Conservation (phyloP, 306 rosid species). For the Cucumis cinereus region DNA sequence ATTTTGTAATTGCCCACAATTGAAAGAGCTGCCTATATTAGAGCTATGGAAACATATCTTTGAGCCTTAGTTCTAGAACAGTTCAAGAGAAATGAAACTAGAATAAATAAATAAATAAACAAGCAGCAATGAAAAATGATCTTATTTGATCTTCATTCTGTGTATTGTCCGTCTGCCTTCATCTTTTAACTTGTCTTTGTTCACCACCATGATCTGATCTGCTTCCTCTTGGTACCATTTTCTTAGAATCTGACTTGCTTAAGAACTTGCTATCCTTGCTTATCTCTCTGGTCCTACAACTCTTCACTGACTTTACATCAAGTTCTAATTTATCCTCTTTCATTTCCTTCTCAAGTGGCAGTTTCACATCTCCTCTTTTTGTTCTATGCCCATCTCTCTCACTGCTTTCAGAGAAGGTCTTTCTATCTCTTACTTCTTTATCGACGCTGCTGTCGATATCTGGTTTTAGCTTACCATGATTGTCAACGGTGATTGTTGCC, state of each 20-base stretch:
- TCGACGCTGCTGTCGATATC: constrained; percentile 29
- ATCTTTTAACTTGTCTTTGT: constrained; percentile 39
- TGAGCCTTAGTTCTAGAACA: neutral
- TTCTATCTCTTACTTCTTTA: constrained; percentile 30
- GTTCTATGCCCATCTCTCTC: constrained; percentile 31
- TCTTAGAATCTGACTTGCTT: constrained; percentile 40
- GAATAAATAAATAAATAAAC: neutral
- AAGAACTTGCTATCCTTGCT: constrained; percentile 25
- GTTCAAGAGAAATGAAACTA: neutral
- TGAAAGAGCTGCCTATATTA: neutral
- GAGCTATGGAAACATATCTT: neutral
- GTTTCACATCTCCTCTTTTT: constrained; percentile 31
- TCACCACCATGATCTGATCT: constrained; percentile 51
- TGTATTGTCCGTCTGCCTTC: neutral
- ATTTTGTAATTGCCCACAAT: neutral
- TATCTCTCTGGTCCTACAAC: constrained; percentile 12
- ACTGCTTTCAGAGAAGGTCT: constrained; percentile 22
- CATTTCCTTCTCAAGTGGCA: constrained; percentile 30
- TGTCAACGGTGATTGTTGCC: constrained; percentile 22
- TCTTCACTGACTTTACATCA: constrained; percentile 29
- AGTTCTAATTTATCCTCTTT: constrained; percentile 28
- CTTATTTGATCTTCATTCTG: neutral
- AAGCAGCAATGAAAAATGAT: neutral
- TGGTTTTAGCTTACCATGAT: neutral
- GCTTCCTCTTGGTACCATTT: constrained; percentile 34